phyloP scores from a whole-genome alignment of 2,329 filamentous ascomycete genomes.

The Aspergillus vadensis region DNA sequence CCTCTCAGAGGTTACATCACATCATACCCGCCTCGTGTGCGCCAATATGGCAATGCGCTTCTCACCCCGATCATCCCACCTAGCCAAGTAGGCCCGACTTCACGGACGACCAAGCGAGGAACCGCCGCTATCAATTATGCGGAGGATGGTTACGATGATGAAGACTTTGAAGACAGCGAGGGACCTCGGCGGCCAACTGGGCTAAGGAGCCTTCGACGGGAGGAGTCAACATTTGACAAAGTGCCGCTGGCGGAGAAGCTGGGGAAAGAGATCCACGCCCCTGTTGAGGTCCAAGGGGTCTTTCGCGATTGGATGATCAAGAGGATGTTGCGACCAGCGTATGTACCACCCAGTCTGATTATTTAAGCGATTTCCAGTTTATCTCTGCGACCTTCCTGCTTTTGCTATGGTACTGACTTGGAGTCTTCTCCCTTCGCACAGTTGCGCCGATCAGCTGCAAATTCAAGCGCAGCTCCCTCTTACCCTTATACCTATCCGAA shows the following conservation, averaged over 20 bases:
- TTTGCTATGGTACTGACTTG: constrained; percentile 12
- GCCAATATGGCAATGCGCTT: constrained; percentile 88
- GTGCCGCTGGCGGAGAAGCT: constrained; percentile 71
- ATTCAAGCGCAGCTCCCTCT: constrained; percentile 76
- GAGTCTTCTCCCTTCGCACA: constrained; percentile 16
- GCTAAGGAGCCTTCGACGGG: constrained; percentile 76
- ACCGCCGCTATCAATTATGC: constrained; percentile 98
- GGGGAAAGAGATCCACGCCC: constrained; percentile 76
- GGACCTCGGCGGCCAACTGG: constrained; percentile 73
- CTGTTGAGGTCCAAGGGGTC: constrained; percentile 83
- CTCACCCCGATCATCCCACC: constrained; percentile 79
- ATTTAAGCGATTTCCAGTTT: constrained; percentile 3
- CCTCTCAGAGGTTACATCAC: constrained; percentile 85
- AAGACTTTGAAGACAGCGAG: constrained; percentile 65
- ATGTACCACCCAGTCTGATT: constrained; percentile 26
- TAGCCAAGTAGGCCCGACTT: constrained; percentile 64
- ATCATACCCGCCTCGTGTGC: constrained; percentile 86
- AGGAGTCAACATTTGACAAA: constrained; percentile 67
- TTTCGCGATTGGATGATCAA: constrained; percentile 97
- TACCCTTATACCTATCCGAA: constrained; percentile 91
- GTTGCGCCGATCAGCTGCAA: constrained; percentile 61
- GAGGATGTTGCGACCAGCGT: constrained; percentile 52
- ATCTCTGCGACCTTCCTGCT: constrained; percentile 10
- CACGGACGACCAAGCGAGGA: constrained; percentile 93
- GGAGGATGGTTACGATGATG: constrained; percentile 87